Base-by-base conservation (phyloP, 2,329 filamentous ascomycete genomes). In the Epichloe baconii region DNA sequence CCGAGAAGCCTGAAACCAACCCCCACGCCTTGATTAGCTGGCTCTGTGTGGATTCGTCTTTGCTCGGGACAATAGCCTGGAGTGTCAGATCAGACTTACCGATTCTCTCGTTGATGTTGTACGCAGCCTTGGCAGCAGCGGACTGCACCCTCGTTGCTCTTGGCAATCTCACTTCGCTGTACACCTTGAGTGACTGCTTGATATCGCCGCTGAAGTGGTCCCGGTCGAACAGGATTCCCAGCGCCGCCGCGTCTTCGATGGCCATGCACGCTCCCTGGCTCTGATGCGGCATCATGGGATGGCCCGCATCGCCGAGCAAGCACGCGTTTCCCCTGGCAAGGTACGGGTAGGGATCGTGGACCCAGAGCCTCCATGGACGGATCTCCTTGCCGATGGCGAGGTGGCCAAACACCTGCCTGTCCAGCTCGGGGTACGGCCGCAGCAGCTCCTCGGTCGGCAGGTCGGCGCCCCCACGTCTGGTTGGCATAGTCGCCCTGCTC, bases 221-320 rank as follows among this genome's bases (percentile, higher is more conserved):
- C 55, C 65, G 63, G 61, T 66, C 73, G 60, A 85, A 84, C 0
- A 85, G 52, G 15, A 84, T 78, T 0, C 81, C 81, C 0, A 85
- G 62, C 0, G 78, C 78, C 77, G 76, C 80, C 0, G 79, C 77
- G 52, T 83, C 80, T 59, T 83, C 80, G 35, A 83, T 79, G 0
- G 80, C 79, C 78, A 80, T 80, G 58, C 79, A 82, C 0, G 80
- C 80, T 7, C 81, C 82, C 62, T 85, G 81, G 53, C 75, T 79
- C 61, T 85, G 81, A 59, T 85, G 73, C 2, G 80, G 80, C 74
- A 83, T 78, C 77, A 82, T 82, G 15, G 81, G 80, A 61, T 84
- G 80, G 4, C 71, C 80, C 14, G 83, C 82, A 59, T 86, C 83
- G 4, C 83, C 83, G 12, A 86, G 61, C 0, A 86, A 65, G 49